These are phyloP conservation scores for Ananas comosus DNA, from an alignment of 176 grass and related monocot species.

Conservation along the genomic window DNA sequence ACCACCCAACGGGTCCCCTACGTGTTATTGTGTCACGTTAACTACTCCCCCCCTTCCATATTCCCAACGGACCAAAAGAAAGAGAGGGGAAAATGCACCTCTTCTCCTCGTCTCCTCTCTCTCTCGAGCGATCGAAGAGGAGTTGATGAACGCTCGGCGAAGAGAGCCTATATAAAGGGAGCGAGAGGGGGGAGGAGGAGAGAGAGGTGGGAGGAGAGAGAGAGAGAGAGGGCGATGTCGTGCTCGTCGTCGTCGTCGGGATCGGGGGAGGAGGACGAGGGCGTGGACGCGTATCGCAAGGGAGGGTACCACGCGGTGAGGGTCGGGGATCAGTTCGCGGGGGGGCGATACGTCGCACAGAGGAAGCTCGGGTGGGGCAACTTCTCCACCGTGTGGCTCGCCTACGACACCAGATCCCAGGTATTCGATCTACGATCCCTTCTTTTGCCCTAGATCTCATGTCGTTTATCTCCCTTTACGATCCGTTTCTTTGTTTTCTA, in stretches of 20 bases:
- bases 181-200: too few relatives aligned
- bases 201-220: neutral
- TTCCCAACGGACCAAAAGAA: too few relatives aligned
- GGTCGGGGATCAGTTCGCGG: conserved; percentile 67
- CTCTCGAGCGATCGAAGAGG: too few relatives aligned
- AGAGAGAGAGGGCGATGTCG: conserved; percentile 36
- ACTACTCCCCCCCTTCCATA: too few relatives aligned
- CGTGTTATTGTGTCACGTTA: too few relatives aligned
- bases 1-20: too few relatives aligned
- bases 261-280: conserved; percentile 82
- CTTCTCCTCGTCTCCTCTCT: too few relatives aligned
- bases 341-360: conserved; percentile 74
- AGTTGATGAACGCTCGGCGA: too few relatives aligned
- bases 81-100: too few relatives aligned
- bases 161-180: too few relatives aligned
- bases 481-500: conserved; percentile 28
- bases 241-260: conserved; percentile 60
- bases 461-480: neutral
- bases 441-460: neutral
- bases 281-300: conserved; percentile 83
- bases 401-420: conserved; percentile 62
- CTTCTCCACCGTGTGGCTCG: conserved; percentile 97
- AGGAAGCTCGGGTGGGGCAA: conserved; percentile 94
- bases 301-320: conserved; percentile 88
- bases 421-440: conserved; percentile 24